Percentiles rank a stretch among this genome's conserved stretches.
Conservation (phyloP, 176 grass and related monocot species). For the Tuctoria greenei region DNA sequence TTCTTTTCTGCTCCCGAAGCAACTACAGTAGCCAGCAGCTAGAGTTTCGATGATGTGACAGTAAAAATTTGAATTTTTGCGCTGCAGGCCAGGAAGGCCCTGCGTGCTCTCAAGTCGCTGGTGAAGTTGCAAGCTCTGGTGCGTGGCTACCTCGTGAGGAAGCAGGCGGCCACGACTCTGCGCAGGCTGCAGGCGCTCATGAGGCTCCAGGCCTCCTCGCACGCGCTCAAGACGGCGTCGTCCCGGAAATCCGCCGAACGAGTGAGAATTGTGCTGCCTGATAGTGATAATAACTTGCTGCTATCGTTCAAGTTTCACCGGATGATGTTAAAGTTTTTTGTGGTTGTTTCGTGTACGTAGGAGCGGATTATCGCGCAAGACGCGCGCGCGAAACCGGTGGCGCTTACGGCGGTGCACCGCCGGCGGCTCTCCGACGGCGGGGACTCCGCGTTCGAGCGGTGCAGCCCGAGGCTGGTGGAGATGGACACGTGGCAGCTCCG, state of each 20-base stretch:
- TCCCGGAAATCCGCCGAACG: constrained; percentile 46
- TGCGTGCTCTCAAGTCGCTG: constrained; percentile 74
- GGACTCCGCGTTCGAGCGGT: constrained; percentile 36
- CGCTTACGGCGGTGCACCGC: constrained; percentile 37
- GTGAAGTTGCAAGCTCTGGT: constrained; percentile 92
- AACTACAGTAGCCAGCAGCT: neutral
- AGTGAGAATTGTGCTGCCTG: neutral
- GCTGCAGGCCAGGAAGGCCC: constrained; percentile 75
- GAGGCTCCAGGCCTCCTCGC: constrained; percentile 52
- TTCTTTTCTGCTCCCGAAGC: constrained; percentile 3
- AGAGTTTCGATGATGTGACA: neutral
- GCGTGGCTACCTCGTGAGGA: constrained; percentile 81
- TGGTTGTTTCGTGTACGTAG: neutral
- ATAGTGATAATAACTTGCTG: neutral
- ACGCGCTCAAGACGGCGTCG: constrained; percentile 1
- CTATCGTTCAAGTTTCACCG: neutral
- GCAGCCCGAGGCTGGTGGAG: constrained; percentile 81
- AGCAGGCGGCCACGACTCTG: constrained; percentile 61
- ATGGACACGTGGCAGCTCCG: constrained; percentile 77
- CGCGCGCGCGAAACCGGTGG: neutral
- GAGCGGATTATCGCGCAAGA: constrained; percentile 34
- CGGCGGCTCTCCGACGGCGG: constrained; percentile 54
- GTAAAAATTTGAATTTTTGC: constrained; percentile 29
- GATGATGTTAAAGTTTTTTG: neutral
- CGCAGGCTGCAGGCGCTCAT: constrained; percentile 73